A percentile compares a stretch with the other conserved stretches of the same genome.
Evolutionary conservation across 73 alveolate genomes (phyloP).

Genomic region (Paramecium caudatum): DNA sequence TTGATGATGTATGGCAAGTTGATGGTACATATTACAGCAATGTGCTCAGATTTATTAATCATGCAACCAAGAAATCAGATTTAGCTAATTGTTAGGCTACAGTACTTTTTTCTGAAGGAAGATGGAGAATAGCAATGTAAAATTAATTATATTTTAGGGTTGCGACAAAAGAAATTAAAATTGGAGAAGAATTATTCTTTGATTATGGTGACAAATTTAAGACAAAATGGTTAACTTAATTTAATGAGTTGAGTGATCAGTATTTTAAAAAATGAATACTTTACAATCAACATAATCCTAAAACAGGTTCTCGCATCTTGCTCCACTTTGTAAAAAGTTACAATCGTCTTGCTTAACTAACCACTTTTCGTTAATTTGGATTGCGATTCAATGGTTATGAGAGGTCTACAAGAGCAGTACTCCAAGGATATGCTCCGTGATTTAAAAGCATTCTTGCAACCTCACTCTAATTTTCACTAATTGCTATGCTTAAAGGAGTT

Average conservation of each 20-base stretch:
- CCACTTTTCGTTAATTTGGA: background rate
- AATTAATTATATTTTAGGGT: background rate
- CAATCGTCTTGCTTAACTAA: slow-evolving; percentile 35
- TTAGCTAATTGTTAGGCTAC: background rate
- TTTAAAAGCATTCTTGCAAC: background rate
- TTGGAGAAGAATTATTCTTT: slow-evolving; percentile 47
- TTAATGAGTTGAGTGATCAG: background rate
- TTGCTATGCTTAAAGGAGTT: slow-evolving; percentile 42
- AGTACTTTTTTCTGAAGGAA: background rate
- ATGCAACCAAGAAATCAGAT: slow-evolving; percentile 8
- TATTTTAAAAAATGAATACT: slow-evolving; percentile 19
- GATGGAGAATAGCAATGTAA: slow-evolving; percentile 38
- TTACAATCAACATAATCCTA: background rate
- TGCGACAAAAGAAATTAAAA: background rate
- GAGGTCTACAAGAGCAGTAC: background rate
- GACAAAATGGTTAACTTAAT: slow-evolving; percentile 23
- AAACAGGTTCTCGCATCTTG: background rate
- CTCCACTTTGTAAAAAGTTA: slow-evolving; percentile 45
- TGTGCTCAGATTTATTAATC: background rate
- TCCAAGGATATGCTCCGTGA: slow-evolving; percentile 67
- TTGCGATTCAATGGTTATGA: background rate
- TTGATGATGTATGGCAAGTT: slow-evolving; percentile 5
- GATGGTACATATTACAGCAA: slow-evolving; percentile 52
- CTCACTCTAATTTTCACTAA: background rate
- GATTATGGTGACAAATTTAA: slow-evolving; percentile 48